Conservation (phyloP, 441 rosid genomes). For the Populus hybrid region DNA sequence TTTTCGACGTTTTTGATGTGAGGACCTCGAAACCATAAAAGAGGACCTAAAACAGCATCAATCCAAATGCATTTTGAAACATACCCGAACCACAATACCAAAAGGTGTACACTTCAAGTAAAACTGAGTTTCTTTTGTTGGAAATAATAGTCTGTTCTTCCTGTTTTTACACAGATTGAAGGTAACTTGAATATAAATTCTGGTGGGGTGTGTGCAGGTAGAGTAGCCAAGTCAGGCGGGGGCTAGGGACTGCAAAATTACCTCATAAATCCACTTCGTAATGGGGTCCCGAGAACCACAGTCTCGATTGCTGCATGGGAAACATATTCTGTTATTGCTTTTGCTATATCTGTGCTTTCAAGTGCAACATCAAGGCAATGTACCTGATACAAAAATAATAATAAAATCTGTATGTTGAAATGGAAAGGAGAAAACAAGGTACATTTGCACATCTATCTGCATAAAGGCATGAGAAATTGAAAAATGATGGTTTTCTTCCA, state of each 20-base stretch:
- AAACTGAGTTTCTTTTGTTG: too few species aligned
- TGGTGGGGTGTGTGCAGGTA: too few species aligned
- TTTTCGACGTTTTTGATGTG: too few species aligned
- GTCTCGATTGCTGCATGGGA: constrained; percentile 65
- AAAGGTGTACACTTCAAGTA: too few species aligned
- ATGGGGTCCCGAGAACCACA: constrained; percentile 77
- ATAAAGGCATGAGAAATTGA: neutral
- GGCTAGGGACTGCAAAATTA: constrained; percentile 5
- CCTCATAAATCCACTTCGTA: constrained; percentile 75
- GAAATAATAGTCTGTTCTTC: too few species aligned
- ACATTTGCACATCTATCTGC: neutral
- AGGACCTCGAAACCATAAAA: too few species aligned
- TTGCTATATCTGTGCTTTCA: constrained; percentile 60
- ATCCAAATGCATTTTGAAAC: too few species aligned
- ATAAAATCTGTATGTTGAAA: neutral
- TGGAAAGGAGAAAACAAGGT: neutral
- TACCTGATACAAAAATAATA: constrained; percentile 35
- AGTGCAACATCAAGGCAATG: constrained; percentile 63
- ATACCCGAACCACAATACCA: too few species aligned
- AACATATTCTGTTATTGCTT: constrained; percentile 67
- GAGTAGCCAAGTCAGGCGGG: too few species aligned
- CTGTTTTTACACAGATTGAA: too few species aligned
- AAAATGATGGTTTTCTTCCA: neutral
- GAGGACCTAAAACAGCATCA: too few species aligned
- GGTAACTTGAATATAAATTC: too few species aligned